Base-by-base conservation (phyloP, 176 grass and related monocot genomes). In the Zoysia japonica region DNA sequence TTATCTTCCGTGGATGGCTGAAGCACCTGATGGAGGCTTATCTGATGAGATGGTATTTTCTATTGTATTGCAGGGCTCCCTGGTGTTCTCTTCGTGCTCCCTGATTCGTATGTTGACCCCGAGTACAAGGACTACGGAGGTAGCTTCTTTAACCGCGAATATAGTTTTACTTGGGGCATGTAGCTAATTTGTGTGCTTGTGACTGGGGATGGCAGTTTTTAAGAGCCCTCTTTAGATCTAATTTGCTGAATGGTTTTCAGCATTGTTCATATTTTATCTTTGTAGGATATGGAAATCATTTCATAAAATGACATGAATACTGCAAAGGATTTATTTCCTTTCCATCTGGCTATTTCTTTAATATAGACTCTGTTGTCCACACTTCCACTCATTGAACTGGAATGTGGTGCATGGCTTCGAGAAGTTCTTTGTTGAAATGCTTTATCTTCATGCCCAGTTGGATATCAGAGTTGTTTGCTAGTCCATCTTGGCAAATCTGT, bases 51-150 rank as follows among this genome's bases (percentile, higher is more conserved):
- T 67, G 17, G 28, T 28, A 28, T 28, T 35, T 67, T 54, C 28
- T 67, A 10, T 2, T 79, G 6, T 57, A 35, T 42, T 61, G 13
- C 88, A 99, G 92, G 96, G 16, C 77, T 95, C 6, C 92, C 92
- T 72, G 92, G 90, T 67, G 96, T 99, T 82, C 88, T 97, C 10
- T 98, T 94, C n/a, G 96, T 99, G 49, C 88, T 99, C 35, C 96
- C 92, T 0, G 96, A 99, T 90, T 93, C 92, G 1, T 99, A 95
- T 79, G 93, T 99, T 66, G 96, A 95, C 45, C 87, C 93, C 2
- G 86, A 93, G 68, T 67, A 95, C 86, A 93, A 95, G 80, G 96
- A 99, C 75, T 99, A 99, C 78, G 92, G 96, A 92, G 96, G 96
- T 99, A 85, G 45, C 1, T 73, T 67, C 61, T 52, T 66, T 45